Evolutionary conservation across 768 basidiomycete species (phyloP).

Genomic region (Boletus rufocinnamomeus): DNA sequence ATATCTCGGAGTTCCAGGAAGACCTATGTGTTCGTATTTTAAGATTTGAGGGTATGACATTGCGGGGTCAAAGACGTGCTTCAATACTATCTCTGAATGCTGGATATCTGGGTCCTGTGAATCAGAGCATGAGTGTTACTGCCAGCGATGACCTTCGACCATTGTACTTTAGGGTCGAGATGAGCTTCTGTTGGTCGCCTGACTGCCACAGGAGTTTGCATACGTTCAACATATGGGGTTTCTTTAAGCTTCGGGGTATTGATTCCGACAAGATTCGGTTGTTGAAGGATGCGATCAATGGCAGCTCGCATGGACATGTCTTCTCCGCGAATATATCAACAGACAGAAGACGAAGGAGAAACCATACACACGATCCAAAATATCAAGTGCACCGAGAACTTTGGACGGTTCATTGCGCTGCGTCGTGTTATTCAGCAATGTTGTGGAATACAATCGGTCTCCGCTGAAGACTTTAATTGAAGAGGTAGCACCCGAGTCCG

Average conservation of each 20-base stretch:
- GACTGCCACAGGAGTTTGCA: background rate
- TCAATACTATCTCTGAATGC: background rate
- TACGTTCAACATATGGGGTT: background rate
- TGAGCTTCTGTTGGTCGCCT: background rate
- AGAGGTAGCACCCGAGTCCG: background rate
- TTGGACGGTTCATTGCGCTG: conserved; percentile 23
- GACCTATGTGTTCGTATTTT: background rate
- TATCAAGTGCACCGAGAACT: conserved; percentile 28
- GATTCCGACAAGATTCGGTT: conserved; percentile 29
- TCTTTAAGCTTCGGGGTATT: background rate
- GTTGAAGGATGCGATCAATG: conserved; percentile 31
- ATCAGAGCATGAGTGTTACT: conserved; percentile 7
- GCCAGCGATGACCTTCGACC: background rate
- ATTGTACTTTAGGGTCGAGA: conserved; percentile 17
- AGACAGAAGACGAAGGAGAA: conserved; percentile 3
- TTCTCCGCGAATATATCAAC: conserved; percentile 11
- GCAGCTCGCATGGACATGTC: conserved; percentile 33
- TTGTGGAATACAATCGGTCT: conserved; percentile 8
- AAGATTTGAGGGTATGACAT: background rate
- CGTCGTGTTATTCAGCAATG: conserved; percentile 5
- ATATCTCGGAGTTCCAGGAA: background rate
- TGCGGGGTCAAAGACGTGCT: background rate
- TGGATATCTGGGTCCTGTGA: conserved; percentile 5
- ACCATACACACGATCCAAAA: conserved; percentile 29
- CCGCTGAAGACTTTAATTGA: background rate